Conservation (phyloP, 345 rosid genomes). For the Linum usitatissimum region DNA sequence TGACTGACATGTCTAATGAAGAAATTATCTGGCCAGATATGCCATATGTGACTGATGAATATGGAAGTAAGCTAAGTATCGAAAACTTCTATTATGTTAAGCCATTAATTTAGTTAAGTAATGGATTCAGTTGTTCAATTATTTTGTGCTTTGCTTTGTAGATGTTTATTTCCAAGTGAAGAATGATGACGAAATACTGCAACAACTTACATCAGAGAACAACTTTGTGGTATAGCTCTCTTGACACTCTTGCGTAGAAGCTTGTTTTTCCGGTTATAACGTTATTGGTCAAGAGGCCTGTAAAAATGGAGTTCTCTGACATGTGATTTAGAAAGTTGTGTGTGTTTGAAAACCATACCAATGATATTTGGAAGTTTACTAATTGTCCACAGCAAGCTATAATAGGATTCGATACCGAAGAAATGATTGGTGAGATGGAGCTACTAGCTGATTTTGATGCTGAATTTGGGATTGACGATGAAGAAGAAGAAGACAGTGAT, state of each 20-base stretch:
- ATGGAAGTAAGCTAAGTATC: slow-evolving; percentile 55
- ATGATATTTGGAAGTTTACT: slow-evolving; percentile 10
- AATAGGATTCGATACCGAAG: slow-evolving; percentile 72
- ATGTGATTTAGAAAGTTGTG: too few relatives aligned
- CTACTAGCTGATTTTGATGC: slow-evolving; percentile 49
- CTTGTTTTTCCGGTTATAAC: neutral
- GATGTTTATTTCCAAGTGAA: slow-evolving; percentile 78
- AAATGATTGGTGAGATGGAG: slow-evolving; percentile 72
- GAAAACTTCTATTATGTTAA: neutral
- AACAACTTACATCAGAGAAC: slow-evolving; percentile 47
- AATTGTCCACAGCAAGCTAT: slow-evolving; percentile 65
- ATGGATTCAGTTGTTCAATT: slow-evolving; percentile 6
- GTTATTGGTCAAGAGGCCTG: neutral
- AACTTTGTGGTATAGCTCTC: slow-evolving; percentile 61
- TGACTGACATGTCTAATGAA: slow-evolving; percentile 45
- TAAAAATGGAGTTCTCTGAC: too few relatives aligned
- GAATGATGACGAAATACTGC: slow-evolving; percentile 70
- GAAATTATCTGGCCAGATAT: slow-evolving; percentile 79
- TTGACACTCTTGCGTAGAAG: neutral
- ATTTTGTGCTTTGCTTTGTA: slow-evolving; percentile 24
- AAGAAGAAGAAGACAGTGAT: neutral
- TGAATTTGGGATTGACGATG: slow-evolving; percentile 44
- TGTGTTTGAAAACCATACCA: neutral
- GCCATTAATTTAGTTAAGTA: neutral
- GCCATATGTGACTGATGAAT: slow-evolving; percentile 71